These are phyloP conservation scores for Gossypium bickii DNA, from an alignment of 345 rosid species.

Conservation along the genomic window DNA sequence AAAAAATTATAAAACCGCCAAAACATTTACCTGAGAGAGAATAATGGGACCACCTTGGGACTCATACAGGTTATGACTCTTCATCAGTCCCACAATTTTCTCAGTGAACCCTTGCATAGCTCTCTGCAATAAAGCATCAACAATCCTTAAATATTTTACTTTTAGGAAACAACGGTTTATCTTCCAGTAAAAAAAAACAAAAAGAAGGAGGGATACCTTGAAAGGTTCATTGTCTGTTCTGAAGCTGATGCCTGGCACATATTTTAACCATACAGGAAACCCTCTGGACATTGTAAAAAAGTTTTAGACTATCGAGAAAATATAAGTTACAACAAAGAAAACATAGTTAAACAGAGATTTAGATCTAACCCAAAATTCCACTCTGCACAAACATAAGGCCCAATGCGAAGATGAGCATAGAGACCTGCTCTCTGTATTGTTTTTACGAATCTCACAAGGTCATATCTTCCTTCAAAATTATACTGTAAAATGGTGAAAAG, in stretches of 20 bases:
- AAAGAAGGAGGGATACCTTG: conserved; percentile 51
- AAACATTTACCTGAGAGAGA: conserved; percentile 74
- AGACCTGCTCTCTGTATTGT: conserved; percentile 77
- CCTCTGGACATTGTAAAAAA: conserved; percentile 54
- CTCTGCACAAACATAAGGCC: conserved; percentile 98
- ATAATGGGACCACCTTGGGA: conserved; percentile 98
- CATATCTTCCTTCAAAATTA: conserved; percentile 90
- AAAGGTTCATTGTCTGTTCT: conserved; percentile 99
- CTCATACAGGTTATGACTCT: conserved; percentile 87
- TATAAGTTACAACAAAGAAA: neutral
- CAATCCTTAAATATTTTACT: neutral
- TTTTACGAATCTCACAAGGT: conserved; percentile 89
- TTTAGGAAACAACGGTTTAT: neutral
- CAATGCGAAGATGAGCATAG: conserved; percentile 93
- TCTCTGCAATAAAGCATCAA: conserved; percentile 48
- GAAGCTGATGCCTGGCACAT: conserved; percentile 97
- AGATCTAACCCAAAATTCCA: conserved; percentile 92
- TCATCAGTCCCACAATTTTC: conserved; percentile 92
- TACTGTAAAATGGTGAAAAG: conserved; percentile 40
- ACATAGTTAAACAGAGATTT: conserved; percentile 11
- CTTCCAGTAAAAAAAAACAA: conserved; percentile 4
- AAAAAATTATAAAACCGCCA: neutral
- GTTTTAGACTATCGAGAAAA: conserved; percentile 6
- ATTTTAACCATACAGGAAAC: conserved; percentile 98
- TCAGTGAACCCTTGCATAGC: conserved; percentile 94